Evolutionary conservation across 495 filamentous ascomycete species (phyloP), one percentile per base, ranked within the genome.

Genomic region (Chaetomium cochliodes): DNA sequence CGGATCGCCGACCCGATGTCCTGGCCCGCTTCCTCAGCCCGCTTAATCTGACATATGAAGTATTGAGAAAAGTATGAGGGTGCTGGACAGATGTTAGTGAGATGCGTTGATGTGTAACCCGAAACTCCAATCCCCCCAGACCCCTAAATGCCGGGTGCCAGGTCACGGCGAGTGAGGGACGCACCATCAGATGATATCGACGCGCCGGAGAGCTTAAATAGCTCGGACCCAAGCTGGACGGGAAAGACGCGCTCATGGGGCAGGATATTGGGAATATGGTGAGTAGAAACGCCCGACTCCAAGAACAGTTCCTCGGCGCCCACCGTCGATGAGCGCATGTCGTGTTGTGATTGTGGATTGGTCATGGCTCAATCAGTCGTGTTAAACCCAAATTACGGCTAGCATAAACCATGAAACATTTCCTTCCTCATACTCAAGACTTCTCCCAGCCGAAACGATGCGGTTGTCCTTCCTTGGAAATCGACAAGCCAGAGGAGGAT

Each of bases 61-160:
- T 92, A 97, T 66, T 89, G 88, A 23, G 94, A 96, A 76, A 98
- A 97, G 76, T 97, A 98, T 65, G 94, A 97, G 70, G 93, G 93
- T 77, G 93, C 93, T 98, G 33, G 28, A 16, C 13, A 68, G 71
- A 55, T 73, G 74, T 65, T 39, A 47, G 37, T 26, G 18, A 9
- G 11, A 13, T 39, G 12, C 47, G 59, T 41, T 42, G 20, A 18
- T 33, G 22, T 8, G 11, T 37, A 37, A 37, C 33, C 9, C 33
- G 8, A 12, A 37, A 37, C 33, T 5, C 33, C 11, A 9, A 37
- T 6, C 5, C 9, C 9, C 9, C 33, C 9, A 1, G 33, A 8
- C 33, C 11, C 33, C 11, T 8, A 37, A 8, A 12, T 37, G 33
- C 33, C 33, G 33, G 9, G 33, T 11, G 33, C 33, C 33, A 8